These are phyloP conservation scores for Mucor plumbeus DNA, from an alignment of 371 early-diverging fungal species.

Conservation along the genomic window DNA sequence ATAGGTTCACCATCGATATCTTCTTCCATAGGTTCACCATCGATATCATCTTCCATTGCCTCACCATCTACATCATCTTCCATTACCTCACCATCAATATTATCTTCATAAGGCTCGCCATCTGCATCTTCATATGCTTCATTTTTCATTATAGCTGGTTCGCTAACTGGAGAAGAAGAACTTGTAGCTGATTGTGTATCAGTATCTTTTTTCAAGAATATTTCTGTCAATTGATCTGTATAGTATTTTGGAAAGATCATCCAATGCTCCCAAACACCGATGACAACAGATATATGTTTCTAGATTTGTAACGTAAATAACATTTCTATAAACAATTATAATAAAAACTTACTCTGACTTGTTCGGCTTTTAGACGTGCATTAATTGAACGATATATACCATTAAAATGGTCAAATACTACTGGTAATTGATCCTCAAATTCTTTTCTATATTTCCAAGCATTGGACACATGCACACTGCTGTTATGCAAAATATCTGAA, in stretches of 20 bases:
- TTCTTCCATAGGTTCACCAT: constrained; percentile 53
- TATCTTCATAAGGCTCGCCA: constrained; percentile 33
- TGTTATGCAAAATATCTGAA: constrained; percentile 88
- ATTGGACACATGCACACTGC: constrained; percentile 76
- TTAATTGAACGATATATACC: constrained; percentile 69
- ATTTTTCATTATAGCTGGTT: constrained; percentile 13
- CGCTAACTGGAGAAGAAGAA: not conserved
- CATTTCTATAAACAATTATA: not conserved
- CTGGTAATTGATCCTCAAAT: constrained; percentile 71
- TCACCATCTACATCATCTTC: constrained; percentile 44
- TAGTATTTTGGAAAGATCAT: constrained; percentile 82
- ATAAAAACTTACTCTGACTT: constrained; percentile 62
- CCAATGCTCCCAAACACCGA: constrained; percentile 90
- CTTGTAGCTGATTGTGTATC: not conserved
- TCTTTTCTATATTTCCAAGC: constrained; percentile 86
- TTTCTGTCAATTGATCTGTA: constrained; percentile 56
- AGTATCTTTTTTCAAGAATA: constrained; percentile 46
- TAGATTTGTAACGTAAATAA: constrained; percentile 11
- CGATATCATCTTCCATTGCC: constrained; percentile 51
- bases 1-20: constrained; percentile 33
- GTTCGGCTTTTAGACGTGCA: constrained; percentile 84
- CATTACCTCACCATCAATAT: constrained; percentile 27
- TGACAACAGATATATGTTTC: constrained; percentile 65
- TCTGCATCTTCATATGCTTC: constrained; percentile 22
- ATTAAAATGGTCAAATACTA: constrained; percentile 76